phyloP scores from a whole-genome alignment of 768 basidiomycete species.

The Serendipita sp. region DNA sequence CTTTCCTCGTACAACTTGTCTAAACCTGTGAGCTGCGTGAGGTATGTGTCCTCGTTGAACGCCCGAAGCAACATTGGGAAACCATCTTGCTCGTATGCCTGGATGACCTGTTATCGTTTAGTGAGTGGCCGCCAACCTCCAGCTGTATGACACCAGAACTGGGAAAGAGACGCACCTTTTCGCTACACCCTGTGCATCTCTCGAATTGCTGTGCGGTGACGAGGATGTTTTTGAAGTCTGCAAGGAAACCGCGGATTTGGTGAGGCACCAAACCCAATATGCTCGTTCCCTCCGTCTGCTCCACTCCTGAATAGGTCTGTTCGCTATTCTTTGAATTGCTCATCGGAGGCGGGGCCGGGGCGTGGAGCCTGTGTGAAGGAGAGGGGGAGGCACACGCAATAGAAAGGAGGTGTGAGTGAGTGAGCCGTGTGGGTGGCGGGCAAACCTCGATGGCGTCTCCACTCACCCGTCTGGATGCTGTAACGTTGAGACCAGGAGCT shows the following conservation, averaged over 20 bases:
- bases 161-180: slow-evolving; percentile 35
- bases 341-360: slow-evolving; percentile 45
- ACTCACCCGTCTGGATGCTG: slow-evolving; percentile 79
- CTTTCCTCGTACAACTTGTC: slow-evolving; percentile 64
- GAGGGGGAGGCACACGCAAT: too few species aligned
- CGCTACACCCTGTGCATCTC: slow-evolving; percentile 81
- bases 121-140: neutral
- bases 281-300: slow-evolving; percentile 19
- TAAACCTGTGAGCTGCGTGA: slow-evolving; percentile 63
- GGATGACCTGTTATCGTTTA: slow-evolving; percentile 41
- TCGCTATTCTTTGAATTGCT: slow-evolving; percentile 14
- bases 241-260: slow-evolving; percentile 80
- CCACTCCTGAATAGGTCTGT: slow-evolving; percentile 12
- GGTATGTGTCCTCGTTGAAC: slow-evolving; percentile 65
- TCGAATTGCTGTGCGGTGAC: slow-evolving; percentile 79
- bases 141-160: neutral
- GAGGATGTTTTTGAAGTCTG: slow-evolving; percentile 69
- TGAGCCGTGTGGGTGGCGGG: neutral
- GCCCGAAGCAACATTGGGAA: slow-evolving; percentile 65
- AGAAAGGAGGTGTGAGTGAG: neutral
- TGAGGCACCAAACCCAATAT: slow-evolving; percentile 85
- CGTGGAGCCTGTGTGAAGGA: slow-evolving; percentile 31
- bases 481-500: slow-evolving; percentile 72
- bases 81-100: slow-evolving; percentile 68
- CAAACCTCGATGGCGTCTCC: neutral